phyloP scores from a whole-genome alignment of 2,329 filamentous ascomycete species.

The Mollisia scopiformis region DNA sequence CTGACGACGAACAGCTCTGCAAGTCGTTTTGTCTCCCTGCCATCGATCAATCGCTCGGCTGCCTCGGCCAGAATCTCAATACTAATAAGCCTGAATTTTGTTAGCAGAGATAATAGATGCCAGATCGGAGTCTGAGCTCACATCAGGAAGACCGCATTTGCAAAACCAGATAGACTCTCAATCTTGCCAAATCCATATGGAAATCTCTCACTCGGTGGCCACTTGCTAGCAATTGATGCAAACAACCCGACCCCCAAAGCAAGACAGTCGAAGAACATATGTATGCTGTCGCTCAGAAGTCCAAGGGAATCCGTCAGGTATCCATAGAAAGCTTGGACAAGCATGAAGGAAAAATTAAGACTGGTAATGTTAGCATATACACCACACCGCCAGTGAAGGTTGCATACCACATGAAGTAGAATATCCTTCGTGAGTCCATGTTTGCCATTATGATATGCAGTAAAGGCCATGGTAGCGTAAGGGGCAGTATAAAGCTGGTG shows the following conservation, averaged over 20 bases:
- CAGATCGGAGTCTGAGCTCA: constrained; percentile 44
- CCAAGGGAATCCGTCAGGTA: constrained; percentile 92
- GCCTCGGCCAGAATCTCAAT: constrained; percentile 96
- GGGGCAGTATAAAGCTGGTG: constrained; percentile 72
- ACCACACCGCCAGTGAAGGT: not conserved
- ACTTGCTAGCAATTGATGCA: constrained; percentile 94
- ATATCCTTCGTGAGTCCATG: constrained; percentile 91
- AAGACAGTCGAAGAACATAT: constrained; percentile 99
- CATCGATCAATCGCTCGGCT: constrained; percentile 82
- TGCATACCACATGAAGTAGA: constrained; percentile 90
- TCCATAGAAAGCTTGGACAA: constrained; percentile 91
- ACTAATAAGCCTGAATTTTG: constrained; percentile 74
- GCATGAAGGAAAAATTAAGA: constrained; percentile 94
- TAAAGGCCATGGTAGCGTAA: constrained; percentile 73
- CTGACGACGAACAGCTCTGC: constrained; percentile 89
- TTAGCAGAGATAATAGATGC: constrained; percentile 20
- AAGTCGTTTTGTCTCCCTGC: constrained; percentile 80
- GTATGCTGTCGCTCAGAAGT: constrained; percentile 94
- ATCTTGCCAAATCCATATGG: constrained; percentile 97
- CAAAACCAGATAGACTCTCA: constrained; percentile 93
- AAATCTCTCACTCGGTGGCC: constrained; percentile 86
- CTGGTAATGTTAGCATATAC: constrained; percentile 46
- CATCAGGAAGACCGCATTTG: constrained; percentile 94
- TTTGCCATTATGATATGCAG: constrained; percentile 85
- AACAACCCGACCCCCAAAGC: constrained; percentile 88